phyloP scores from a whole-genome alignment of 2,329 filamentous ascomycete genomes.

The Pseudogymnoascus sp. region DNA sequence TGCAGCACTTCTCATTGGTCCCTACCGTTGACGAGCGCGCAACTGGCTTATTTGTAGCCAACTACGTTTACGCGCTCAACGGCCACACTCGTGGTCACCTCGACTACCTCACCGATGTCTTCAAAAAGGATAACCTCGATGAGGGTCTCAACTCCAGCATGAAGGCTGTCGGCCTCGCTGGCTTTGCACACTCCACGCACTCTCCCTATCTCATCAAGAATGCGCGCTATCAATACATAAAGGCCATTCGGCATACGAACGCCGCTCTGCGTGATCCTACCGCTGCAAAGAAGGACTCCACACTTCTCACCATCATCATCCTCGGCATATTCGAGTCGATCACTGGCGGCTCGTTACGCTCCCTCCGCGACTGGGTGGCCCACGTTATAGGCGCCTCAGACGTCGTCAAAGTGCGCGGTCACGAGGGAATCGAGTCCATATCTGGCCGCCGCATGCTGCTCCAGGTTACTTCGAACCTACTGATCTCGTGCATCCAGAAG shows the following conservation, averaged over 20 bases:
- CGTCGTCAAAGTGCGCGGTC: conserved; percentile 43
- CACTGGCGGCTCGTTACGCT: conserved; percentile 39
- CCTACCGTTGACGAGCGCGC: conserved; percentile 23
- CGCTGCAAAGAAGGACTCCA: conserved; percentile 41
- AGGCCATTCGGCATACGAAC: conserved; percentile 45
- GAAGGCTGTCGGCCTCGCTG: conserved; percentile 47
- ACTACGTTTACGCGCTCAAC: conserved; percentile 18
- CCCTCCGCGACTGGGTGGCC: conserved; percentile 44
- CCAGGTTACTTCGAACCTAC: conserved; percentile 44
- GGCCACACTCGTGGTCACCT: conserved; percentile 40
- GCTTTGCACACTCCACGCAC: conserved; percentile 36
- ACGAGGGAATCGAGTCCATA: conserved; percentile 38
- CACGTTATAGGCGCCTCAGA: conserved; percentile 47
- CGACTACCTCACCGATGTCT: conserved; percentile 46
- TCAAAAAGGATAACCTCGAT: conserved; percentile 34
- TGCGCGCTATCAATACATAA: conserved; percentile 44
- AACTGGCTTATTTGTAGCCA: conserved; percentile 20
- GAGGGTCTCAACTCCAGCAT: conserved; percentile 43
- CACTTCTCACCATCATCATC: conserved; percentile 46
- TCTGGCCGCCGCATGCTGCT: conserved; percentile 46
- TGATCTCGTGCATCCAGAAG: conserved; percentile 46
- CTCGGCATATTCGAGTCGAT: conserved; percentile 49
- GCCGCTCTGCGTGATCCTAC: conserved; percentile 39
- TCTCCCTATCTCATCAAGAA: conserved; percentile 36
- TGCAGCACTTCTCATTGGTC: background rate